Base-by-base conservation (phyloP, 192 early-diverging fungal genomes). In the Coemansia sp. region DNA sequence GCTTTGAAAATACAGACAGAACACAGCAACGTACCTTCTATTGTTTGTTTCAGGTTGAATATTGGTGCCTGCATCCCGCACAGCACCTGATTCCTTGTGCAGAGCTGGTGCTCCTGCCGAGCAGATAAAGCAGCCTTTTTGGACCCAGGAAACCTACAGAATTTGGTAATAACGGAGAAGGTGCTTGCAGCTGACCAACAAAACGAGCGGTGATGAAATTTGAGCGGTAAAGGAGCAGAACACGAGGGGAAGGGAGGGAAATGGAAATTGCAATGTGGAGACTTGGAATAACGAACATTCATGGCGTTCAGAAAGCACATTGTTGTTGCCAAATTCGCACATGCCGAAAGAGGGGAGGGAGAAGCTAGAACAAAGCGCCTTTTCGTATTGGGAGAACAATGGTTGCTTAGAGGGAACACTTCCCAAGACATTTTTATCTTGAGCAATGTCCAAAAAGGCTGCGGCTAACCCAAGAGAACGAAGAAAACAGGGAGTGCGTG, bases 261-360 rank as follows among this genome's bases (percentile, higher is more conserved):
- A 25, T 1, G 6, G 28, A 15, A 54, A 17, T 54, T 9, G 52
- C 30, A 31, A 34, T 54, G 52, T 20, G 52, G 52, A 54, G 52
- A n/a, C 13, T 6, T 34, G 52, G 15, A 54, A 54, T 4, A 54
- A 54, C 6, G 25, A 3, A 44, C 20, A 58, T 42, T 38, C 36
- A 52, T 54, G 52, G 52, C 52, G 52, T 33, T 27, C 53, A 67
- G 57, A 53, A 15, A 17, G 40, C 59, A 33, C 59, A 68, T 68
- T 68, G 66, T 68, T 37, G 44, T 34, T 27, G 30, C 59, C 27
- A 33, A 67, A 63, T 25, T 73, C 55, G 61, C 60, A 59, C 64
- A 67, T 73, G 63, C 33, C 56, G 64, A 55, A 31, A 25, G 52
- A 55, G 54, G 48, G 37, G 50, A 29, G 33, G 31, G 41, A 41